Evolutionary conservation across 805 yeast species (phyloP), one percentile per base, ranked within the genome.

Genomic region (Candida namnaoensis): DNA sequence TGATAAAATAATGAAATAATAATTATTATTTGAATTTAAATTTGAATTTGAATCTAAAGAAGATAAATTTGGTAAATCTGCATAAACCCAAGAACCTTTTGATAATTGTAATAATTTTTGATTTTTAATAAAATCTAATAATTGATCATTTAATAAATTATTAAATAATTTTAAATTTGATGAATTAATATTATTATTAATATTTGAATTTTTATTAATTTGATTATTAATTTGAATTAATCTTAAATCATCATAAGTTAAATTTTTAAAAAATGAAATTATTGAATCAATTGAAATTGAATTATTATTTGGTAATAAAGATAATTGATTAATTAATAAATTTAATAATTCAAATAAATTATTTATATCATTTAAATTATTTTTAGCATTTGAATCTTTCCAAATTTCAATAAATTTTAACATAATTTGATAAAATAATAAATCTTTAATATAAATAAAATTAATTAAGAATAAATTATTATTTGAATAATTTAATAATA

Each of bases 81-180:
- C 71, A 54, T 69, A 82, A 12, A 83, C 90, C 95, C 95, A 87
- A 2, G 84, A 73, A 1, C 95, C 95, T 52, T 74, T 78, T 26
- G 87, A 77, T 38, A 87, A 61, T 53, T 78, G 80, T 43, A 83
- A 60, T 37, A 82, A 77, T 51, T 91, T 70, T 62, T 84, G 93
- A 56, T 83, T 88, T 43, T 75, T 74, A 13, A 86, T 88, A 56
- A 83, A 84, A 34, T 78, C 81, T 43, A 71, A 64, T 0, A 82
- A 84, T 54, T 87, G 88, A 12, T 61, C 55, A 10, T 69, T 56
- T 43, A 83, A 64, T 28, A 69, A 58, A 4, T 59, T 57, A 51
- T 76, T 72, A 52, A 86, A 81, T 0, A 52, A 41, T 1, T 65
- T 19, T 19, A 19, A 19, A 19, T 19, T 56, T 80, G 91, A 81